phyloP scores from a whole-genome alignment of 129 eudicot genomes.

The Arctium minus region DNA sequence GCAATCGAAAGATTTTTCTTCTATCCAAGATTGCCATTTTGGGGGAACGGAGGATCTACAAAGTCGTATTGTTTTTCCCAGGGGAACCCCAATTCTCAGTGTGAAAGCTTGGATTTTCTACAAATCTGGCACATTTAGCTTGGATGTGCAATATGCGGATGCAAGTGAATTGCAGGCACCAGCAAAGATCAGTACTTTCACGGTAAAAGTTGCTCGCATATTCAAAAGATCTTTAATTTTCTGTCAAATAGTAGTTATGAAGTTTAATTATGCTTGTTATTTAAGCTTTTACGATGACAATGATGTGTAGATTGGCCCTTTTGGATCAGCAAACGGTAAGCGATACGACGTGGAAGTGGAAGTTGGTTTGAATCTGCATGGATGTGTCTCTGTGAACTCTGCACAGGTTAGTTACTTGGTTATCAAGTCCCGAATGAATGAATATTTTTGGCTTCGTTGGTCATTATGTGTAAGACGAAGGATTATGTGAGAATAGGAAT shows the following conservation, averaged over 20 bases:
- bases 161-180: constrained; percentile 77
- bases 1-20: constrained; percentile 73
- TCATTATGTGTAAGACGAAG: not conserved
- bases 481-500: too few relatives aligned
- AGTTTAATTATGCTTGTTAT: not conserved
- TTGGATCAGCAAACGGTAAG: constrained; percentile 62
- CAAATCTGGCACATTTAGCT: constrained; percentile 58
- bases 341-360: constrained; percentile 64
- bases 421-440: not conserved
- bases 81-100: constrained; percentile 76
- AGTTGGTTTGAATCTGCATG: constrained; percentile 74
- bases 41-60: constrained; percentile 52
- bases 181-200: constrained; percentile 73
- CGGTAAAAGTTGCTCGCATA: constrained; percentile 35
- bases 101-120: constrained; percentile 68
- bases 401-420: constrained; percentile 69
- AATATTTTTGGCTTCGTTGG: not conserved
- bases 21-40: constrained; percentile 51
- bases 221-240: not conserved
- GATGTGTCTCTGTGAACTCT: constrained; percentile 77
- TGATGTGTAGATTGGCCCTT: constrained; percentile 80
- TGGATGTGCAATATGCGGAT: constrained; percentile 78
- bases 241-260: not conserved
- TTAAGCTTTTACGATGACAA: not conserved
- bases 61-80: constrained; percentile 76